These are phyloP conservation scores for Phytopythium delawarense DNA, from an alignment of 352 stramenopile species.

Conservation along the genomic window DNA sequence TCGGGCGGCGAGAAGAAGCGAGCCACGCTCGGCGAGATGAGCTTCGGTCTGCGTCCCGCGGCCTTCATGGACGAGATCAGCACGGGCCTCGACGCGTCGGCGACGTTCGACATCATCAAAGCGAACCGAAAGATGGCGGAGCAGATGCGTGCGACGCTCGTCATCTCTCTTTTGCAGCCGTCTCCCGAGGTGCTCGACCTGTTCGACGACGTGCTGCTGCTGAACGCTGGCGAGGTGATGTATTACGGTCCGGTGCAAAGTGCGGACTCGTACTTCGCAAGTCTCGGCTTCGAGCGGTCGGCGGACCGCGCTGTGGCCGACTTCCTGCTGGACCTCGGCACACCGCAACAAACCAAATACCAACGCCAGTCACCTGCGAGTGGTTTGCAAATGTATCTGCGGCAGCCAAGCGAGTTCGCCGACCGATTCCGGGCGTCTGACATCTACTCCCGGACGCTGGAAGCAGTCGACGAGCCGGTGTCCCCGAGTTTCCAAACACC, in stretches of 20 bases:
- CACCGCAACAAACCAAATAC: constrained; percentile 17
- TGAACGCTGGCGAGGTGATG: constrained; percentile 82
- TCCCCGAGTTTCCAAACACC: constrained; percentile 77
- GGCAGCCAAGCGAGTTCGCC: constrained; percentile 11
- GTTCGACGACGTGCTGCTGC: constrained; percentile 90
- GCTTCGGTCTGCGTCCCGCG: constrained; percentile 47
- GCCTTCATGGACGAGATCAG: constrained; percentile 87
- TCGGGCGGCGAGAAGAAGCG: constrained; percentile 81
- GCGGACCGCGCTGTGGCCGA: constrained; percentile 26
- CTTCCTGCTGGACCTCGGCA: constrained; percentile 31
- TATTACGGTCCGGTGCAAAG: constrained; percentile 63
- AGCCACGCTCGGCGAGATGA: constrained; percentile 35
- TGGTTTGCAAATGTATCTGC: background rate
- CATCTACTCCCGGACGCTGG: constrained; percentile 16
- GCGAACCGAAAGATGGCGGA: constrained; percentile 35
- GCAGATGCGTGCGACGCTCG: constrained; percentile 21
- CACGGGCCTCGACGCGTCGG: constrained; percentile 89
- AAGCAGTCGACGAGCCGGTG: constrained; percentile 77
- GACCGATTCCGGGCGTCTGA: constrained; percentile 6
- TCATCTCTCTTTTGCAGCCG: constrained; percentile 30
- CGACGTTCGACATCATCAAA: constrained; percentile 85
- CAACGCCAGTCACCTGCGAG: background rate
- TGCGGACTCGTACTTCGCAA: constrained; percentile 55
- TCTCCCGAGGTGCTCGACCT: constrained; percentile 83
- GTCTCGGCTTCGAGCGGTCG: constrained; percentile 42